Evolutionary conservation across 768 basidiomycete species (phyloP).

Genomic region (Mrakia blollopis): DNA sequence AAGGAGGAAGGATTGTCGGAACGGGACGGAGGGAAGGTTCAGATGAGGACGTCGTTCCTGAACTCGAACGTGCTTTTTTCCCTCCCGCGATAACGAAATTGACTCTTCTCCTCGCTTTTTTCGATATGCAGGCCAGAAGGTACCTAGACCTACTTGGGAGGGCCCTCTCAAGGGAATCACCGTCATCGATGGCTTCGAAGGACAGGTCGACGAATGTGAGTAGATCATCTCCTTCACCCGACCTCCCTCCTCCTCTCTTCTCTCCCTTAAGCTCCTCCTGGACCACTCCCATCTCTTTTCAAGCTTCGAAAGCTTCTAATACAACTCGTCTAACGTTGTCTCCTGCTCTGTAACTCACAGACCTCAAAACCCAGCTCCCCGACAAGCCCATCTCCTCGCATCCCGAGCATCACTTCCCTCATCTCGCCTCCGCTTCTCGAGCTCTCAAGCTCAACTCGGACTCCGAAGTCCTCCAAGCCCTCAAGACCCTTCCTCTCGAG

Average conservation of each 20-base stretch:
- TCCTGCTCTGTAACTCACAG: too few species aligned
- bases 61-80: neutral
- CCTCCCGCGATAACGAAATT: neutral
- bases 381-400: conserved; percentile 40
- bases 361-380: conserved; percentile 38
- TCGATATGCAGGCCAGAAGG: conserved; percentile 17
- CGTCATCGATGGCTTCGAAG: conserved; percentile 40
- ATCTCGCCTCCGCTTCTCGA: conserved; percentile 36
- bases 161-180: conserved; percentile 40
- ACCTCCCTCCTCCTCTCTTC: neutral
- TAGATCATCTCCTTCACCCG: neutral
- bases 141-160: conserved; percentile 37
- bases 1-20: neutral
- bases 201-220: conserved; percentile 41
- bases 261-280: too few species aligned
- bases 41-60: neutral
- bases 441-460: conserved; percentile 20
- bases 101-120: neutral
- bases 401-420: conserved; percentile 44
- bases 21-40: neutral
- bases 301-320: too few species aligned
- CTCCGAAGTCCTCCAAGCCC: conserved; percentile 5
- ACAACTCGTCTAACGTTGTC: too few species aligned
- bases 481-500: conserved; percentile 38
- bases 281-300: too few species aligned